Conservation (phyloP, 2,329 filamentous ascomycete species). For the Parastagonospora nodorum region DNA sequence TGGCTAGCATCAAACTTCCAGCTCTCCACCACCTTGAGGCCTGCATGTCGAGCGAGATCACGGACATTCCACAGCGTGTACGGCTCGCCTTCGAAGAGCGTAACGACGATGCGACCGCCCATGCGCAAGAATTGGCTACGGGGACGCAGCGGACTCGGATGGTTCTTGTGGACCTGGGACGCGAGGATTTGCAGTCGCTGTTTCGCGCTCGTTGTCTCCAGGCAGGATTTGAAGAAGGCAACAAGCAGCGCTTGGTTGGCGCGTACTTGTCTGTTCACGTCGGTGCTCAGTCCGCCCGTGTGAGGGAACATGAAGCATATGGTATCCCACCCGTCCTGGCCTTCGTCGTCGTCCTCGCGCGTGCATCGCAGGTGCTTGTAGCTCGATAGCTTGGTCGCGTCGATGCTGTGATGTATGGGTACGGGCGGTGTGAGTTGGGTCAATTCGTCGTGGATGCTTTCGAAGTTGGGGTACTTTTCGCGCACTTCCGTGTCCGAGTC, state of each 20-base stretch:
- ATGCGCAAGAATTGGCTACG: slow-evolving; percentile 51
- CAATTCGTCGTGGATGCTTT: slow-evolving; percentile 38
- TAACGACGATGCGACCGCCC: slow-evolving; percentile 72
- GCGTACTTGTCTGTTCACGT: slow-evolving; percentile 92
- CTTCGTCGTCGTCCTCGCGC: slow-evolving; percentile 23
- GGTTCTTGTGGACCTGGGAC: slow-evolving; percentile 7
- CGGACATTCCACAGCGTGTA: slow-evolving; percentile 96
- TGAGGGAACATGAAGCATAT: slow-evolving; percentile 98
- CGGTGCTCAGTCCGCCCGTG: slow-evolving; percentile 86
- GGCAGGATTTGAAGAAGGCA: slow-evolving; percentile 36
- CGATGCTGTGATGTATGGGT: slow-evolving; percentile 60
- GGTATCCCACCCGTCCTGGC: slow-evolving; percentile 64
- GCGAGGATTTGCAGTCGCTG: slow-evolving; percentile 19
- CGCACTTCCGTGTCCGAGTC: slow-evolving; percentile 65
- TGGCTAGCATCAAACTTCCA: slow-evolving; percentile 69
- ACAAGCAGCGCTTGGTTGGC: slow-evolving; percentile 64
- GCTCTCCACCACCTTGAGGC: slow-evolving; percentile 71
- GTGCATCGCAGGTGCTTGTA: slow-evolving; percentile 34
- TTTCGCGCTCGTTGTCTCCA: slow-evolving; percentile 22
- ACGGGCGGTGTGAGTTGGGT: slow-evolving; percentile 39
- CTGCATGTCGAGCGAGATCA: slow-evolving; percentile 80
- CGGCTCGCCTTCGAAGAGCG: slow-evolving; percentile 89
- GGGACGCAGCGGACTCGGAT: slow-evolving; percentile 30
- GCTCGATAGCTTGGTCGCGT: slow-evolving; percentile 63
- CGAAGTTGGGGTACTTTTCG: slow-evolving; percentile 54